A percentile compares a stretch with the other conserved stretches of the same genome.
Evolutionary conservation across 2,329 filamentous ascomycete genomes (phyloP).

Genomic region (Graphilbum fragrans): DNA sequence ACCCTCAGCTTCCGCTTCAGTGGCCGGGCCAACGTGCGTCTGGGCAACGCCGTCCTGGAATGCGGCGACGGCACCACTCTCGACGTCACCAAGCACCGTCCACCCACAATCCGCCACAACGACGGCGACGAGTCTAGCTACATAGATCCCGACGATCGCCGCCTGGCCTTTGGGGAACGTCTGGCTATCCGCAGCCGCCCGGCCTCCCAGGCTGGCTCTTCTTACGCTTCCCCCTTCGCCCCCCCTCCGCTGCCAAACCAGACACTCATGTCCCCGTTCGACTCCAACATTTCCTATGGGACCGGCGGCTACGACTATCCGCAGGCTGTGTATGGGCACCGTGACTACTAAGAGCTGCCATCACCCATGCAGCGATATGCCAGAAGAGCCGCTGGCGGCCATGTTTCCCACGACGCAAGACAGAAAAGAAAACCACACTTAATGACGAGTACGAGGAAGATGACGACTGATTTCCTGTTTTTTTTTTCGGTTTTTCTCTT

Average conservation of each 20-base stretch:
- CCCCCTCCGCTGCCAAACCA: too few relatives aligned
- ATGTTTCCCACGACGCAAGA: background rate
- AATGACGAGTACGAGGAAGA: background rate
- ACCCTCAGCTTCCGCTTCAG: constrained; percentile 51
- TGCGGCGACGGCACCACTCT: constrained; percentile 48
- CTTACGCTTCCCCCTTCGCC: background rate
- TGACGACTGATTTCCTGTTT: background rate
- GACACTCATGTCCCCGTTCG: too few relatives aligned
- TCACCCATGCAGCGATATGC: too few relatives aligned
- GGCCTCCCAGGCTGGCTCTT: background rate
- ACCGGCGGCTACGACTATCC: background rate
- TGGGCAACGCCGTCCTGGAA: constrained; percentile 45
- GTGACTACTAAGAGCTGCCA: too few relatives aligned
- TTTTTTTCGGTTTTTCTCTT: constrained; percentile 9
- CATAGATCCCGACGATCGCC: constrained; percentile 36
- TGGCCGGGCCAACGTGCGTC: constrained; percentile 41
- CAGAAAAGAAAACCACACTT: background rate
- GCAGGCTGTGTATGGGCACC: too few relatives aligned
- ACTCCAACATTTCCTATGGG: too few relatives aligned
- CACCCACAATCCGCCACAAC: constrained; percentile 11
- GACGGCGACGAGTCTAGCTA: constrained; percentile 38
- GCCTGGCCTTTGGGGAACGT: constrained; percentile 29
- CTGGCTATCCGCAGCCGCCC: constrained; percentile 30
- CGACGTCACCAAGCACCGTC: constrained; percentile 30
- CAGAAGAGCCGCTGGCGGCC: too few relatives aligned